Evolutionary conservation across 208 protist genomes (phyloP), one percentile per base, ranked within the genome.

Genomic region (Angomonas deanei): DNA sequence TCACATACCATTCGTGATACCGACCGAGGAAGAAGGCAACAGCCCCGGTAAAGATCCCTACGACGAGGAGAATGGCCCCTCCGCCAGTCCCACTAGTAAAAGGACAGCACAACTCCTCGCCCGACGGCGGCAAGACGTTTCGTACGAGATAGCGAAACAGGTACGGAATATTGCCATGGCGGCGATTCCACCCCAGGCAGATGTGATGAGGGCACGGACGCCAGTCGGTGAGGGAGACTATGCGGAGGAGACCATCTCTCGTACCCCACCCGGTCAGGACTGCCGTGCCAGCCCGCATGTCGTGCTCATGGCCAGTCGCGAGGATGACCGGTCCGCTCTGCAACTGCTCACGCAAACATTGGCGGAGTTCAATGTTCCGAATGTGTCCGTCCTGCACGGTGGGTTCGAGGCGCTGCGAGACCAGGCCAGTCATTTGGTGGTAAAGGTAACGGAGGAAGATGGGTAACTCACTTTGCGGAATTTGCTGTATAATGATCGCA

Each of bases 321-420:
- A 3, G 3, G 56, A 57, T 21, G 66, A 58, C 55, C 54, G 61
- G 47, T 24, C 39, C 31, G 64, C 76, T 15, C 67, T 73, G 10
- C 73, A 77, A 38, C 68, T 61, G 54, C 66, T 91, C n/a, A 78
- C 66, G 1, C 57, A 74, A 39, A 71, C 83, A 61, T 62, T 91
- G 23, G 70, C 64, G 17, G 66, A 64, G 19, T 84, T 57, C 56
- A 80, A 80, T 8, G 73, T 84, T 33, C 84, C 78, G 31, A 74
- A 86, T 66, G 76, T 88, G 3, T 84, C 80, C 23, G 68, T 91
- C 48, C 57, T 91, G 59, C 64, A 71, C 31, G 84, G 84, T 39
- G 84, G 84, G 2, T 65, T 88, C 53, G 67, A 63, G 56, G 38
- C 61, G 33, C 33, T 91, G 1, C 72, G 62, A 39, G 10, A 10